These are phyloP conservation scores for Dalbergia oliveri DNA, from an alignment of 306 rosid species.

Conservation along the genomic window DNA sequence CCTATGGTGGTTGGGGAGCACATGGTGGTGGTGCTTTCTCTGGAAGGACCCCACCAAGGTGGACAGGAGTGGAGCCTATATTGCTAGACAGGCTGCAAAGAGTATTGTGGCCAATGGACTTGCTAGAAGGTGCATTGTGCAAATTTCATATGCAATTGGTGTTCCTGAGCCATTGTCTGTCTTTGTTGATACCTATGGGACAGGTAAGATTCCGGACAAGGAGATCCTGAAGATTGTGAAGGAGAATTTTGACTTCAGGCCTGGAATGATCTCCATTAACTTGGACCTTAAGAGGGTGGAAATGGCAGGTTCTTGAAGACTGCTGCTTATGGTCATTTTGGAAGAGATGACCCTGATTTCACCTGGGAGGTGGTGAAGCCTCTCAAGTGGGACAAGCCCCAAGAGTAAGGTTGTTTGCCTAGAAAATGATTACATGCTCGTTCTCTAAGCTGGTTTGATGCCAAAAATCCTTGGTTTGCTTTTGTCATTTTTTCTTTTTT, in stretches of 20 bases:
- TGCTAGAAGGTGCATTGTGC: conserved; percentile 72
- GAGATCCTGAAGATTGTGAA: conserved; percentile 68
- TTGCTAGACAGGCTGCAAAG: conserved; percentile 79
- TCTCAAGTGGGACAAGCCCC: conserved; percentile 65
- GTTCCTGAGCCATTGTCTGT: conserved; percentile 71
- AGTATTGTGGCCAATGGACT: conserved; percentile 71
- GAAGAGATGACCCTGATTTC: conserved; percentile 71
- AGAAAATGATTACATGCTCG: conserved; percentile 34
- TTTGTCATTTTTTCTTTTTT: conserved; percentile 13
- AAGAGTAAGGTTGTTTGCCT: conserved; percentile 44
- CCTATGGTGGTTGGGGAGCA: conserved; percentile 82
- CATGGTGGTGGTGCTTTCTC: conserved; percentile 85
- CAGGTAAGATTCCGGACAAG: conserved; percentile 72
- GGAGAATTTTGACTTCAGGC: conserved; percentile 74
- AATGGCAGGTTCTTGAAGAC: conserved; percentile 72
- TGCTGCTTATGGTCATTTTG: conserved; percentile 79
- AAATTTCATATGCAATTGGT: conserved; percentile 75
- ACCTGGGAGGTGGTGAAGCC: conserved; percentile 75
- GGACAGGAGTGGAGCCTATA: conserved; percentile 74
- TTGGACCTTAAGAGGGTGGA: conserved; percentile 73
- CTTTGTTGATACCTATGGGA: conserved; percentile 64
- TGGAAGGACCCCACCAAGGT: conserved; percentile 73
- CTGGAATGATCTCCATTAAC: conserved; percentile 68
- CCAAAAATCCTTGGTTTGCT: conserved; percentile 15
- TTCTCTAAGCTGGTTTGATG: conserved; percentile 31